Conservation (phyloP, 768 basidiomycete genomes). For the Kwoniella europaea region DNA sequence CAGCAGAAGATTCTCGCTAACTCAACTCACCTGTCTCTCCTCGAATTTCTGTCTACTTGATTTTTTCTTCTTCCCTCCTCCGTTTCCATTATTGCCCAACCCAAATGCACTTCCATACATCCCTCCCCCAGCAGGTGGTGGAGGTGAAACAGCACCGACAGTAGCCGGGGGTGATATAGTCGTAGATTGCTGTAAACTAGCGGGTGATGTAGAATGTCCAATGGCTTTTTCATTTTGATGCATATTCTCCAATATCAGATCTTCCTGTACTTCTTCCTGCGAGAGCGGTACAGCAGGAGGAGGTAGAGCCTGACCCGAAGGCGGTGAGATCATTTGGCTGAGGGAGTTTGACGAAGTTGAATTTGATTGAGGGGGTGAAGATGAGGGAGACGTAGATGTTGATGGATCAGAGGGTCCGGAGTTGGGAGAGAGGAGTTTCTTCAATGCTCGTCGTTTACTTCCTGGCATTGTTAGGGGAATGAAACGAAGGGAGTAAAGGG, state of each 20-base stretch:
- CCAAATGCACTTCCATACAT: constrained; percentile 27
- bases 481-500: not conserved
- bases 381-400: not conserved
- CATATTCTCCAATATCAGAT: constrained; percentile 33
- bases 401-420: constrained; percentile 8
- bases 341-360: constrained; percentile 9
- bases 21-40: constrained; percentile 55
- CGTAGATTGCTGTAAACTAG: no score
- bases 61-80: constrained; percentile 54
- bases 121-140: constrained; percentile 22
- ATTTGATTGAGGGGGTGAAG: constrained; percentile 7
- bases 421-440: constrained; percentile 53
- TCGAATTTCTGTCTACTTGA: constrained; percentile 55
- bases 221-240: constrained; percentile 26
- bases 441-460: constrained; percentile 54
- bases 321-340: constrained; percentile 2
- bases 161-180: no score
- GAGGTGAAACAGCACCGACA: not conserved
- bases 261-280: constrained; percentile 13
- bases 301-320: not conserved
- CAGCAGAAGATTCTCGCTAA: no score
- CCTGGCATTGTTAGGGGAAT: constrained; percentile 47
- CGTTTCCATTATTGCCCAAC: constrained; percentile 10
- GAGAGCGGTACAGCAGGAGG: constrained; percentile 14
- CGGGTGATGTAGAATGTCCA: constrained; percentile 21